phyloP scores from a whole-genome alignment of 352 stramenopile genomes.

The Phytophthora citrophthora region DNA sequence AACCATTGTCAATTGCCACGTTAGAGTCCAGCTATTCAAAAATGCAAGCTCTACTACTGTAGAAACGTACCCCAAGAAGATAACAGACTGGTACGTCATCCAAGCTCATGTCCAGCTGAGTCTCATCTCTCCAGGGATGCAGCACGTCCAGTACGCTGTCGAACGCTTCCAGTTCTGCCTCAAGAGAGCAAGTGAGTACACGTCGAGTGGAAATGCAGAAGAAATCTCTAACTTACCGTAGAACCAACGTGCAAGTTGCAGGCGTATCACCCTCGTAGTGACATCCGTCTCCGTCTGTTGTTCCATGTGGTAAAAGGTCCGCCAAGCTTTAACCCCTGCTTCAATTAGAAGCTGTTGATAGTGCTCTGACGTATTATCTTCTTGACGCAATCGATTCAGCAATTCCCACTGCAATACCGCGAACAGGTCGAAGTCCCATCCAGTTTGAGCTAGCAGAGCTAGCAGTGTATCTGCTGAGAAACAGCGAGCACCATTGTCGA shows the following conservation, averaged over 20 bases:
- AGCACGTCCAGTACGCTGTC: slow-evolving; percentile 37
- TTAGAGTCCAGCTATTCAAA: slow-evolving; percentile 2
- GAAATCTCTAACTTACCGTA: slow-evolving; percentile 48
- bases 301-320: slow-evolving; percentile 67
- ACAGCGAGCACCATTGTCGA: slow-evolving; percentile 51
- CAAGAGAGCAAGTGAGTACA: neutral
- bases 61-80: slow-evolving; percentile 47
- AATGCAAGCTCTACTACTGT: neutral
- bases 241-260: slow-evolving; percentile 78
- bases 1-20: neutral
- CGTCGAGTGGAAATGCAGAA: neutral
- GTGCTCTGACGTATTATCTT: slow-evolving; percentile 1
- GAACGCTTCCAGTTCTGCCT: slow-evolving; percentile 44
- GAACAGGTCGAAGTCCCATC: slow-evolving; percentile 85
- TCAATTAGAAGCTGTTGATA: slow-evolving; percentile 34
- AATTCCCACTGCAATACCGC: slow-evolving; percentile 66
- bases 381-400: slow-evolving; percentile 36
- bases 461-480: slow-evolving; percentile 59
- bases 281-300: slow-evolving; percentile 32
- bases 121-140: slow-evolving; percentile 18
- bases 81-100: slow-evolving; percentile 39
- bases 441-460: slow-evolving; percentile 61
- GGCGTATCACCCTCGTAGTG: slow-evolving; percentile 14
- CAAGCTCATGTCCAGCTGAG: slow-evolving; percentile 3
- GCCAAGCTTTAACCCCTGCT: slow-evolving; percentile 45